Evolutionary conservation across 2,329 filamentous ascomycete species (phyloP), one percentile per base, ranked within the genome.

Genomic region (Hymenoscyphus fraxineus): DNA sequence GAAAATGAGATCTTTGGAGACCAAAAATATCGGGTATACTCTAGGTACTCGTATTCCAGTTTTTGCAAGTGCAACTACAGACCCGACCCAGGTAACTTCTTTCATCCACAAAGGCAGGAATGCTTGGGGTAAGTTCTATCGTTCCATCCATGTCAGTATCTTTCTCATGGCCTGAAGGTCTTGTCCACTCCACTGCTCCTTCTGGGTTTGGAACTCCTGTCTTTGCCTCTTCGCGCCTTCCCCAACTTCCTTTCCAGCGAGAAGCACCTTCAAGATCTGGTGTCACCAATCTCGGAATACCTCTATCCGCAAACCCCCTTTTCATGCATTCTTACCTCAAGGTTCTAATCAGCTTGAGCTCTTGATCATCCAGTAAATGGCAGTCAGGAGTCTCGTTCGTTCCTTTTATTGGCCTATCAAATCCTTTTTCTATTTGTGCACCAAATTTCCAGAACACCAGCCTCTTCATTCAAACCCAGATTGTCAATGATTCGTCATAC

Each of bases 401-500:
- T 51, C 44, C 22, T 51, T 22, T 51, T 22, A 51, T 27, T 51
- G 44, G 44, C 44, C 9, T 51, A 10, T 19, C 44, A n/a, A 51
- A 51, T 22, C 44, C 27, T 22, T 9, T 6, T 51, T 13, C 44
- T 27, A 51, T 27, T n/a, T 19, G 15, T n/a, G 19, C 32, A 27
- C 38, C n/a, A 27, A 27, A 32, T 13, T 59, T 31, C 32, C 39
- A 51, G 3, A 22, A 6, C 22, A 58, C 15, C 35, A 7, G 9
- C 38, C 35, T 38, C 35, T 35, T 39, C 31, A 19, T 31, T 16
- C 40, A 41, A 16, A 39, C 9, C n/a, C n/a, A 51, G 22, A 51
- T 2, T 51, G n/a, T 7, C 51, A 57, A 61, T 63, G 61, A 63
- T 58, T 58, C 61, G 40, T 54, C 61, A 63, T 22, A 16, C 55